Evolutionary conservation across 768 basidiomycete species (phyloP), one percentile per base, ranked within the genome.

Genomic region (Gelatoporia subvermispora): DNA sequence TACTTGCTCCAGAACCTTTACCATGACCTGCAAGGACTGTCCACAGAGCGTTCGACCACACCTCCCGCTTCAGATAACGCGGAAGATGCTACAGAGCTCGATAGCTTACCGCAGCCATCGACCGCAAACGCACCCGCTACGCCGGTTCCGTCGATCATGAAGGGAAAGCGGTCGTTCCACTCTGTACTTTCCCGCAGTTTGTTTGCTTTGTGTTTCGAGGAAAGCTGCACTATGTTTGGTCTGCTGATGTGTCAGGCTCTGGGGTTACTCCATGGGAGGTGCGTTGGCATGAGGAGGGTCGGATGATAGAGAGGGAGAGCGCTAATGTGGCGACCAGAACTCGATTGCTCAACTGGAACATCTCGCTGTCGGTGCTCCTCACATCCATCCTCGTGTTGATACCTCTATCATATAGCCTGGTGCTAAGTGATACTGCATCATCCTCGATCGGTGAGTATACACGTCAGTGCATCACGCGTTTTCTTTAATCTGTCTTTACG

Each of bases 131-230:
- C 49, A 4, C 44, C 45, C 4, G 40, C 53, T 10, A 15, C 47
- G 13, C 48, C 24, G 3, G 18, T 24, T 2, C 25, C 49, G 3
- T 35, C 16, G 4, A 20, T 23, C 10, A 31, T 24, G 15, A 10
- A 20, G 15, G 36, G 45, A 4, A 58, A 53, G 31, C 49, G 59
- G 60, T 57, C 70, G 25, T 65, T 77, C 38, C 85, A 88, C 54
- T 79, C 82, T 0, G 61, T 64, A 3, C 59, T 88, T 0, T 73
- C 88, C 0, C 69, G 82, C 37, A 70, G 68, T 1, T 62, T 82
- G 7, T 91, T 93, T 56, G 76, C 86, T 0, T 65, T 80, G 25
- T 84, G 82, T 56, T 88, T 91, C 62, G 76, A 84, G 1, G 90
- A 91, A 65, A 79, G 82, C 44, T 84, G 82, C 52, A 76, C 79